A percentile compares a stretch with the other conserved stretches of the same genome.
Conservation (phyloP, 2,329 filamentous ascomycete genomes). For the Tolypocladium paradoxum region DNA sequence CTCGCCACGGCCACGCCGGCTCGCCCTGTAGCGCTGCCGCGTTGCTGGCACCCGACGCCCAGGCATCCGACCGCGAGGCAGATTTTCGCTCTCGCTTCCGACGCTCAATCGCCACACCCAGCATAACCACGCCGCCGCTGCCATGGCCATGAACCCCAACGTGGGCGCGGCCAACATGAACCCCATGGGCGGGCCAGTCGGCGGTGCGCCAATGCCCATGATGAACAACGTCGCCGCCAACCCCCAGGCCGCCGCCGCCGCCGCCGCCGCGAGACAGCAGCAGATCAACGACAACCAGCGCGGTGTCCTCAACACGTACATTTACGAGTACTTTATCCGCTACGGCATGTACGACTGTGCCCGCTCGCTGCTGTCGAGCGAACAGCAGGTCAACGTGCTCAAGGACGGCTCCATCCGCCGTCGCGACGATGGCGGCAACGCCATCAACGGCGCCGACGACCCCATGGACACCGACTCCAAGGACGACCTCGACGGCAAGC, state of each 20-base stretch:
- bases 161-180: slow-evolving; percentile 58
- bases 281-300: slow-evolving; percentile 37
- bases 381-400: slow-evolving; percentile 54
- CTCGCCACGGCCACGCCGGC: slow-evolving; percentile 21
- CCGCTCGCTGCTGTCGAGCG: slow-evolving; percentile 56
- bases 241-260: slow-evolving; percentile 21
- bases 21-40: slow-evolving; percentile 17
- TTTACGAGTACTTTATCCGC: slow-evolving; percentile 85
- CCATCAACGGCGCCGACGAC: slow-evolving; percentile 60
- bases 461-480: slow-evolving; percentile 76
- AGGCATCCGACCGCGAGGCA: slow-evolving; percentile 1
- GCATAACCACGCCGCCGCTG: slow-evolving; percentile 8
- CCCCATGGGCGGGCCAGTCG: slow-evolving; percentile 57
- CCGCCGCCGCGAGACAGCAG: slow-evolving; percentile 24
- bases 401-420: slow-evolving; percentile 61
- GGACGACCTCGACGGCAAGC: slow-evolving; percentile 62
- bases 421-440: slow-evolving; percentile 56
- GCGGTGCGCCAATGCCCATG: slow-evolving; percentile 49
- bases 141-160: slow-evolving; percentile 46
- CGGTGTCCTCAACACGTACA: slow-evolving; percentile 68
- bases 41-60: slow-evolving; percentile 16
- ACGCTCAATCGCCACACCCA: slow-evolving; percentile 12
- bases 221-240: slow-evolving; percentile 48
- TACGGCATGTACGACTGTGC: slow-evolving; percentile 78
- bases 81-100: slow-evolving; percentile 13